phyloP scores from a whole-genome alignment of 1,139 yeast genomes.

The Geotrichum fermentans region DNA sequence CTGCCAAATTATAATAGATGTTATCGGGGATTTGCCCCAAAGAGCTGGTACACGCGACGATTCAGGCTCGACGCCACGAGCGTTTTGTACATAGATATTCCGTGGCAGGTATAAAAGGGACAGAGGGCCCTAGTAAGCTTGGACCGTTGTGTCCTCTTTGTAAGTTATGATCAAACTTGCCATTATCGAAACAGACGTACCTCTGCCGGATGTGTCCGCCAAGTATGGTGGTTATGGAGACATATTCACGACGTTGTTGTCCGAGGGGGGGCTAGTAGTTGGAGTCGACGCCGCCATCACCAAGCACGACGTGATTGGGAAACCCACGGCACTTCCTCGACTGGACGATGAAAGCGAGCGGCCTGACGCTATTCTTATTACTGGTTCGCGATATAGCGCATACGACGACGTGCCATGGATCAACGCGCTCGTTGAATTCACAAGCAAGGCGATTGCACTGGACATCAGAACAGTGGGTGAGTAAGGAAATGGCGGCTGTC shows the following conservation, averaged over 20 bases:
- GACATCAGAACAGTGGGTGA: neutral
- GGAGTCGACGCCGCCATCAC: conserved; percentile 25
- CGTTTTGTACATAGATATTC: too few species aligned
- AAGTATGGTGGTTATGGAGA: conserved; percentile 35
- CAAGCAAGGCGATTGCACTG: neutral
- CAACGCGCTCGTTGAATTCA: conserved; percentile 35
- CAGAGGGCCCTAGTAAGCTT: too few species aligned
- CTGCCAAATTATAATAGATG: neutral
- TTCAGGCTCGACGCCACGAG: too few species aligned
- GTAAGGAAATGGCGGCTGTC: neutral
- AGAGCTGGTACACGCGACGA: too few species aligned
- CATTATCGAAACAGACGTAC: conserved; percentile 34
- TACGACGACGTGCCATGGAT: conserved; percentile 53
- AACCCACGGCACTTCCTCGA: conserved; percentile 40
- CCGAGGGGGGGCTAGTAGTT: conserved; percentile 28
- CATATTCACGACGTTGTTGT: conserved; percentile 32
- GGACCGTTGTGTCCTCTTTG: too few species aligned
- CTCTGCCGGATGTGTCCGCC: conserved; percentile 26
- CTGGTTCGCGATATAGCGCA: conserved; percentile 62
- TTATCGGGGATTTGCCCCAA: neutral
- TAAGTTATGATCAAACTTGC: too few species aligned
- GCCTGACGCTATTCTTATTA: conserved; percentile 49
- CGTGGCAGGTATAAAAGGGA: too few species aligned
- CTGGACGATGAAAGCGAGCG: conserved; percentile 28
- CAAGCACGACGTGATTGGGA: conserved; percentile 46